Percentiles rank a stretch among this genome's conserved stretches.
phyloP scores from a whole-genome alignment of 2,329 filamentous ascomycete species.

The Fusarium pininemorale region DNA sequence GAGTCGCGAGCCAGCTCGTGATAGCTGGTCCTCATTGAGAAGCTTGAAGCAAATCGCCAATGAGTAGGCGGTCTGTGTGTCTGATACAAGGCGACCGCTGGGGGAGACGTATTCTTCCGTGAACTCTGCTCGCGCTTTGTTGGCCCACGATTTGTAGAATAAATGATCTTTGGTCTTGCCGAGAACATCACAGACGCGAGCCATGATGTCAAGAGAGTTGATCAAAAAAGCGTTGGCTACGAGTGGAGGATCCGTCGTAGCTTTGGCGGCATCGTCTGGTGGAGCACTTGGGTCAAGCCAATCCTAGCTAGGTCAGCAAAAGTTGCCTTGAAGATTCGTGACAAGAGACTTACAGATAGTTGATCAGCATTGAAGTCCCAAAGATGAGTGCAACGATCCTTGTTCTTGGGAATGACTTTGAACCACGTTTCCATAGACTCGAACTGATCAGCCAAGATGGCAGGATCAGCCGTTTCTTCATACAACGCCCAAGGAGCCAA shows the following conservation, averaged over 20 bases:
- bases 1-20: conserved; percentile 23
- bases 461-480: conserved; percentile 49
- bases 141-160: conserved; percentile 22
- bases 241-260: conserved; percentile 51
- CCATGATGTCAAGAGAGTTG: conserved; percentile 51
- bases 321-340: rapidly evolving
- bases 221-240: conserved; percentile 60
- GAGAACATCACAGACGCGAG: conserved; percentile 47
- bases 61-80: conserved; percentile 37
- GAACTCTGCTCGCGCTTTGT: conserved; percentile 24
- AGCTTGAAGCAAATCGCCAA: conserved; percentile 38
- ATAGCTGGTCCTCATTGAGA: neutral
- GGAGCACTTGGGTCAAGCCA: conserved; percentile 61
- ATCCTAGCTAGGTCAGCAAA: conserved; percentile 47
- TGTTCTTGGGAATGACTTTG: conserved; percentile 44
- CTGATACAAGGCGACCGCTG: conserved; percentile 32
- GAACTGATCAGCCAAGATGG: conserved; percentile 51
- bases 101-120: conserved; percentile 35
- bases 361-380: conserved; percentile 47
- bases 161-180: conserved; percentile 32
- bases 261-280: conserved; percentile 49
- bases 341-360: conserved; percentile 25
- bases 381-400: conserved; percentile 48
- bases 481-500: conserved; percentile 54
- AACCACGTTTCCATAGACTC: conserved; percentile 53